Base-by-base conservation (phyloP, 1,284 basidiomycete genomes). In the Fomitopsis palustris region DNA sequence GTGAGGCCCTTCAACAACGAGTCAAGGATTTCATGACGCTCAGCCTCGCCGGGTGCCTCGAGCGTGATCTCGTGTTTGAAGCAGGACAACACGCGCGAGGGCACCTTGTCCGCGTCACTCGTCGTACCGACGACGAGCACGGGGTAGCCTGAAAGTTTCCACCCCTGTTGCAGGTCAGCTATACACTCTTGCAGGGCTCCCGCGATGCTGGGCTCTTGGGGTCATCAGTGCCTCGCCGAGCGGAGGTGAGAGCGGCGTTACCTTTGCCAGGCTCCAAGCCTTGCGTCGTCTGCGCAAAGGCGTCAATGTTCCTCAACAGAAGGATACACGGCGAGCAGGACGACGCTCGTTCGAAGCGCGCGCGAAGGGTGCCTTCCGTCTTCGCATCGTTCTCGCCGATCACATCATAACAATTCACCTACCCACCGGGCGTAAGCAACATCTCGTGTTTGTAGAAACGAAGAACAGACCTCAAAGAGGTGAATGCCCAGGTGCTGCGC, bases 11-110 rank as follows among this genome's bases (percentile, higher is more conserved):
- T 62, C 5, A 93, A 73, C 16, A 87, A 67, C 6, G 78, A 77
- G 4, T 76, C 64, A 17, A 96, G 75, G 53, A 95, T 89, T 37
- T 79, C 78, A 51, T 83, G 74, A 55, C 96, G 80, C 64, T 93
- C 88, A 6, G 74, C 70, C 72, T 98, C 95, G 61, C 81, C 85
- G 0, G 95, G 93, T 12, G 91, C 92, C 75, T 92, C 83, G 49
- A 96, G 84, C 0, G 74, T 69, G 27, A 98, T 78, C 67, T 95
- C 91, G 69, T 96, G 93, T 73, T 97, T 98, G 78, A 98, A 98
- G 61, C 82, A 86, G 1, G 84, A 82, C 29, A 92, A 70, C 2
- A 97, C 75, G 3, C 81, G 81, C 3, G 83, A 73, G 0, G 93
- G 87, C 5, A 96, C 79, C 39, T 82, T 81, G 33, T 87, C 86